Conservation (phyloP, 2,329 filamentous ascomycete species). For the Rhynchosporium graminicola region DNA sequence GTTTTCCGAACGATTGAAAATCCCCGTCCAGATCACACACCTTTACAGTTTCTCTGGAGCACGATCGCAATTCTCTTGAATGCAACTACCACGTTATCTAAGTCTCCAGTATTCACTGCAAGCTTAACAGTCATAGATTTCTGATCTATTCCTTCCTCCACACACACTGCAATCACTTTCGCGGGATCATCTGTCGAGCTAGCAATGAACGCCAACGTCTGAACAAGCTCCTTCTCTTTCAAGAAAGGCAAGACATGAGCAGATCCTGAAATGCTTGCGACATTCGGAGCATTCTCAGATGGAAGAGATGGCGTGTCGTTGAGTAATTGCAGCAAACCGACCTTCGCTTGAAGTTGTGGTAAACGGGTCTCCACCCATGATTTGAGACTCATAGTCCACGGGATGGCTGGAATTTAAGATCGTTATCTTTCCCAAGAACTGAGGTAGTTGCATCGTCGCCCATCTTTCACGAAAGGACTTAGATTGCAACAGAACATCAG, state of each 20-base stretch:
- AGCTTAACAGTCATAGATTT: constrained; percentile 17
- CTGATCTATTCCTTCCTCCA: constrained; percentile 13
- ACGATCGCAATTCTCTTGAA: constrained; percentile 21
- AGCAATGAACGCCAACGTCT: constrained; percentile 23
- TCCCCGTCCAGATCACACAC: neutral
- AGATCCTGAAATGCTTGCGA: neutral
- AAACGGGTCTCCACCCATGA: neutral
- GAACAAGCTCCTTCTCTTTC: constrained; percentile 18
- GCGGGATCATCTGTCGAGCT: constrained; percentile 23
- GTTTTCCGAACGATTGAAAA: no score
- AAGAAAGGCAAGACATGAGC: constrained; percentile 9
- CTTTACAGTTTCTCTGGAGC: constrained; percentile 1
- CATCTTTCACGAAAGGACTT: no score
- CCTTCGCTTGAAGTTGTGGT: neutral
- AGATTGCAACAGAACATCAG: no score
- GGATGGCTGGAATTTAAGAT: no score
- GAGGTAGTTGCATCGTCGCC: no score
- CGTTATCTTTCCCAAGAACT: no score
- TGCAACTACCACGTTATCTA: constrained; percentile 14
- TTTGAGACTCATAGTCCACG: neutral
- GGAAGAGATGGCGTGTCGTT: neutral
- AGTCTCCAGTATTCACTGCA: constrained; percentile 21
- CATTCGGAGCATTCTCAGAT: neutral
- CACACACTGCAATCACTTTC: constrained; percentile 19
- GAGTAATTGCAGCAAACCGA: neutral